phyloP scores from a whole-genome alignment of 129 eudicot genomes.

The Chrysanthemum lavandulifolium region DNA sequence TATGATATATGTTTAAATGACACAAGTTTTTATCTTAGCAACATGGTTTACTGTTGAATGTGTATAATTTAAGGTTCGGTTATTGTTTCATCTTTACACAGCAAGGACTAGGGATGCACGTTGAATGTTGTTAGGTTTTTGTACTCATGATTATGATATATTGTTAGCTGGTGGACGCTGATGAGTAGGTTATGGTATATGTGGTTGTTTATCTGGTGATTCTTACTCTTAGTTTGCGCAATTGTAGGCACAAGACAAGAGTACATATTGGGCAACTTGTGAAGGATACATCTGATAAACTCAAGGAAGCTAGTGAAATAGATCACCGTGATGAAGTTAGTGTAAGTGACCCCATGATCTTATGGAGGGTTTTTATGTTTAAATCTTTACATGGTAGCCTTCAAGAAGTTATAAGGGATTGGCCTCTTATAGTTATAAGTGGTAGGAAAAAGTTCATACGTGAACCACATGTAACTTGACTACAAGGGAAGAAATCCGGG shows the following conservation, averaged over 20 bases:
- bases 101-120: too few relatives aligned
- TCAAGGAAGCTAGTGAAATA: conserved; percentile 85
- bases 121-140: too few relatives aligned
- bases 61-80: too few relatives aligned
- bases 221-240: conserved; percentile 16
- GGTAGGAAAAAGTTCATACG: too few relatives aligned
- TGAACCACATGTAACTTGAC: too few relatives aligned
- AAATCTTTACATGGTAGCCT: neutral
- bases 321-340: conserved; percentile 76
- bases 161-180: too few relatives aligned
- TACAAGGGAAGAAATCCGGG: too few relatives aligned
- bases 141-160: too few relatives aligned
- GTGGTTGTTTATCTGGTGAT: neutral
- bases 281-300: conserved; percentile 87
- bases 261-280: conserved; percentile 84
- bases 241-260: conserved; percentile 76
- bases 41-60: too few relatives aligned
- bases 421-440: neutral
- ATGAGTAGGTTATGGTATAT: neutral
- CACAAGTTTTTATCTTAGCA: too few relatives aligned
- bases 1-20: too few relatives aligned
- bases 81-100: too few relatives aligned
- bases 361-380: neutral
- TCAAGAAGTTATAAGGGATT: neutral
- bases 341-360: conserved; percentile 37